These are phyloP conservation scores for Rheum nobile DNA, from an alignment of 148 eudicot species.

Conservation along the genomic window DNA sequence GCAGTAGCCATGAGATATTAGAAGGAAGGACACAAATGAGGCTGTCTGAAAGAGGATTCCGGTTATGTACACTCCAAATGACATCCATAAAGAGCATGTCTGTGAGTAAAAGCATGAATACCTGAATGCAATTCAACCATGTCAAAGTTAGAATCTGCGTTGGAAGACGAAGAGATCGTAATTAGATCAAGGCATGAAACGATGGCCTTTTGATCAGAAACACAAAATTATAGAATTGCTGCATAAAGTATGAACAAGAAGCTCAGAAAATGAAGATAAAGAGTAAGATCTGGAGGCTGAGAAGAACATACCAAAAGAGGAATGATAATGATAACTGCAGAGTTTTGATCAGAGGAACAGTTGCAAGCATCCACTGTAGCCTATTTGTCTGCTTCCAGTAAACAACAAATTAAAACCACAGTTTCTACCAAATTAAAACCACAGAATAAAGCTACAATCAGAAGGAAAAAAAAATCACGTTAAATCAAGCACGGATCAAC, in stretches of 20 bases:
- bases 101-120: conserved; percentile 75
- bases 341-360: conserved; percentile 78
- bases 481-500: not conserved
- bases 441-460: not conserved
- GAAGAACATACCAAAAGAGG: conserved; percentile 71
- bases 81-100: conserved; percentile 87
- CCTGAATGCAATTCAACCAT: conserved; percentile 25
- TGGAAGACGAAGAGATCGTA: not conserved
- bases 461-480: not conserved
- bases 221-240: not conserved
- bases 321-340: conserved; percentile 69
- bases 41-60: conserved; percentile 86
- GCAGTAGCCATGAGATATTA: conserved; percentile 90
- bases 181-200: not conserved
- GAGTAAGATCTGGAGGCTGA: not conserved
- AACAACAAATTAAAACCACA: conserved; percentile 12
- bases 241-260: not conserved
- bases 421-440: not conserved
- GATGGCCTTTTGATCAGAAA: not conserved
- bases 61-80: conserved; percentile 83
- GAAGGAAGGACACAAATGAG: conserved; percentile 72
- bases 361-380: conserved; percentile 81
- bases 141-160: not conserved
- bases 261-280: not conserved
- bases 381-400: conserved; percentile 61